phyloP scores from a whole-genome alignment of 495 filamentous ascomycete genomes.

The Neurospora africana region DNA sequence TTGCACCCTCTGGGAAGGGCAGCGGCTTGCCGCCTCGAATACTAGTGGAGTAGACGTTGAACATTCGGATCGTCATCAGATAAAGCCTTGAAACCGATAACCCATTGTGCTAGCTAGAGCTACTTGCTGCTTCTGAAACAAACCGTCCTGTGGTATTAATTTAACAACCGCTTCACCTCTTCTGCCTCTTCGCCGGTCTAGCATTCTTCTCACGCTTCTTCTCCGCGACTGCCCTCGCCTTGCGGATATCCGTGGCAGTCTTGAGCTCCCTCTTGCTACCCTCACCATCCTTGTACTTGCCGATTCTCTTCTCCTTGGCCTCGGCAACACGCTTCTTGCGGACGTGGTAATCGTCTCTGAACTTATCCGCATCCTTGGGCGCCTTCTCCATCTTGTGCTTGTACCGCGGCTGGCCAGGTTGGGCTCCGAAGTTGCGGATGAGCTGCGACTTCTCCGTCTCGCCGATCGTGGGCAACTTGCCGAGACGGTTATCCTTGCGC shows the following conservation, averaged over 20 bases:
- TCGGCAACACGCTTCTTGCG: constrained; percentile 83
- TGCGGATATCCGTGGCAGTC: constrained; percentile 73
- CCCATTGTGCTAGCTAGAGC: not conserved
- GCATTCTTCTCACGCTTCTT: constrained; percentile 79
- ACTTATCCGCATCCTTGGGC: constrained; percentile 87
- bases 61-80: not conserved
- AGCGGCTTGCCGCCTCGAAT: no score
- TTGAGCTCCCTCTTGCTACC: constrained; percentile 67
- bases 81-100: not conserved
- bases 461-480: constrained; percentile 65
- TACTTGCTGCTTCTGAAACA: not conserved
- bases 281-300: constrained; percentile 54
- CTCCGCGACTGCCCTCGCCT: constrained; percentile 65
- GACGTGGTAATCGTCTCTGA: constrained; percentile 75
- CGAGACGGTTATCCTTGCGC: constrained; percentile 74
- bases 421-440: constrained; percentile 55
- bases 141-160: not conserved
- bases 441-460: constrained; percentile 61
- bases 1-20: no score
- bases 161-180: constrained; percentile 16
- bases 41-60: not conserved
- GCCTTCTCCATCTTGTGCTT: constrained; percentile 75
- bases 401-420: constrained; percentile 49
- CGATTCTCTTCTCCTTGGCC: constrained; percentile 73
- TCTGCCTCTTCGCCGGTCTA: constrained; percentile 60